These are phyloP conservation scores for Arctium lappa DNA, from an alignment of 129 eudicot species.

Conservation along the genomic window DNA sequence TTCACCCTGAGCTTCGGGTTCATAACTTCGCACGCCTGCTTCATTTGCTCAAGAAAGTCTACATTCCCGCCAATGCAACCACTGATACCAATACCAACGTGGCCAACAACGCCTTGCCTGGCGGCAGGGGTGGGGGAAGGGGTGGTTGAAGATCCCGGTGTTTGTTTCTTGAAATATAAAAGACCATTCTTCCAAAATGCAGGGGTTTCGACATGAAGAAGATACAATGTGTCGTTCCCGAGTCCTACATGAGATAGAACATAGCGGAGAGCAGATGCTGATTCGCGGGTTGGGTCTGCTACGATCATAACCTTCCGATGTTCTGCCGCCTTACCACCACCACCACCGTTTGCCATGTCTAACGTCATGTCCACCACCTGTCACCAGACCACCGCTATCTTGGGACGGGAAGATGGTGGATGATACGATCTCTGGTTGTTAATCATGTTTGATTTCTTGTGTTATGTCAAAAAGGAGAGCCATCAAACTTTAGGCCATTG, in stretches of 20 bases:
- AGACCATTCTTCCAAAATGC: constrained; percentile 38
- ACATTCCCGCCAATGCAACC: constrained; percentile 23
- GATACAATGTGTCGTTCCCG: constrained; percentile 49
- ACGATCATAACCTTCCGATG: constrained; percentile 66
- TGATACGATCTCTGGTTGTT: neutral
- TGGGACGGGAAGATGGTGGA: constrained; percentile 21
- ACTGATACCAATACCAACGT: neutral
- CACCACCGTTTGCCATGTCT: constrained; percentile 22
- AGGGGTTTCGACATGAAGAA: constrained; percentile 58
- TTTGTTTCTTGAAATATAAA: constrained; percentile 36
- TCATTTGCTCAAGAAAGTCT: constrained; percentile 59
- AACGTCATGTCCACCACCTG: constrained; percentile 9
- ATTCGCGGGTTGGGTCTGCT: constrained; percentile 67
- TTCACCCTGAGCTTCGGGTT: constrained; percentile 44
- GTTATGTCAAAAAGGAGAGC: constrained; percentile 21
- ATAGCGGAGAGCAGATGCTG: constrained; percentile 62
- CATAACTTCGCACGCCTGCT: constrained; percentile 33
- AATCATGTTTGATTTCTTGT: constrained; percentile 7
- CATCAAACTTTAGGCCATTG: constrained; percentile 23
- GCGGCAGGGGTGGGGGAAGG: neutral
- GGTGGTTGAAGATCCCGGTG: neutral
- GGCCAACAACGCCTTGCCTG: neutral
- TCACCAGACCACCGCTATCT: constrained; percentile 17
- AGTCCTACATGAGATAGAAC: constrained; percentile 56
- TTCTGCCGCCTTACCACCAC: constrained; percentile 9